A percentile compares a stretch with the other conserved stretches of the same genome.
These are phyloP conservation scores for Rosa multiflora DNA, from an alignment of 306 rosid genomes.

Conservation along the genomic window DNA sequence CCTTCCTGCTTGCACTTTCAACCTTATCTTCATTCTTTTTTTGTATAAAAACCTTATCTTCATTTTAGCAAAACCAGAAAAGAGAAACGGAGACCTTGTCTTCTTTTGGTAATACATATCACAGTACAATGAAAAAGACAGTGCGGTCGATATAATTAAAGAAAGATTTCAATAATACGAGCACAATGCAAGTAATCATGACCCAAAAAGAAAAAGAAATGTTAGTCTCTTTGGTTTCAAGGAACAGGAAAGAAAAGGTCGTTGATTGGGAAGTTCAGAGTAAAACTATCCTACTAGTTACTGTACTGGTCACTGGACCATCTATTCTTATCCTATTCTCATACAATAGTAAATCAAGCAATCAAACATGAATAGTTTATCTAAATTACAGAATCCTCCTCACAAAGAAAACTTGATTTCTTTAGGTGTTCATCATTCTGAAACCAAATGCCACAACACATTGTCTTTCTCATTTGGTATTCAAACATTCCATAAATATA, in stretches of 20 bases:
- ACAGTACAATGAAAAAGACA: neutral
- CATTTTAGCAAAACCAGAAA: too few relatives aligned
- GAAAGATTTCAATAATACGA: too few relatives aligned
- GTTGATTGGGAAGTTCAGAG: too few relatives aligned
- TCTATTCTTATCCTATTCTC: too few relatives aligned
- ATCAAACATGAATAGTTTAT: too few relatives aligned
- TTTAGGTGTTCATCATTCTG: neutral
- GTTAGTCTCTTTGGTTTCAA: neutral
- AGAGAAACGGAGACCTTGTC: neutral
- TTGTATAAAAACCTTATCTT: too few relatives aligned
- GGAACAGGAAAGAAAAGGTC: too few relatives aligned
- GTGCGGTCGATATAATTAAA: neutral
- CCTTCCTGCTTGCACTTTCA: neutral
- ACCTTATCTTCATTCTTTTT: neutral
- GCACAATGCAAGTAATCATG: neutral
- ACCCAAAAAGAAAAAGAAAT: too few relatives aligned
- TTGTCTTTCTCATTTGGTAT: neutral
- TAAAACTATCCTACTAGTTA: too few relatives aligned
- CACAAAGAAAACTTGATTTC: neutral
- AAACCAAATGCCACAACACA: neutral
- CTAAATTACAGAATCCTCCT: too few relatives aligned
- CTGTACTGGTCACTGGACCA: too few relatives aligned
- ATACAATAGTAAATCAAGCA: too few relatives aligned
- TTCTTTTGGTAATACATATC: neutral
- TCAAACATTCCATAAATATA: neutral